A percentile compares a stretch with the other conserved stretches of the same genome.
phyloP scores from a whole-genome alignment of 306 rosid genomes.

The Begonia fuchsioides region DNA sequence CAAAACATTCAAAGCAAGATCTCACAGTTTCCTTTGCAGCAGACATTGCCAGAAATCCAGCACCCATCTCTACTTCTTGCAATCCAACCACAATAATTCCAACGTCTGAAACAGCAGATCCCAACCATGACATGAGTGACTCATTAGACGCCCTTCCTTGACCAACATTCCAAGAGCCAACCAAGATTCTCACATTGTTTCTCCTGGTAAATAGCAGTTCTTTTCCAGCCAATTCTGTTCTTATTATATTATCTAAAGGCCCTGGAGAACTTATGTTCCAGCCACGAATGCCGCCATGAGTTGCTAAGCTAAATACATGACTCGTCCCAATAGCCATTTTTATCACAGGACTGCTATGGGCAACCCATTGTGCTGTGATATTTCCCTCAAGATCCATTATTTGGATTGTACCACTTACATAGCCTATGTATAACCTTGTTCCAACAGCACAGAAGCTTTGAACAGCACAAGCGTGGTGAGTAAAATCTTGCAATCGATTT shows the following conservation, averaged over 20 bases:
- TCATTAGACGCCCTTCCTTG: slow-evolving; percentile 93
- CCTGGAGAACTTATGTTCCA: slow-evolving; percentile 89
- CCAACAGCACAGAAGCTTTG: slow-evolving; percentile 82
- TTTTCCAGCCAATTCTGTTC: slow-evolving; percentile 56
- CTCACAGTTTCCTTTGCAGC: slow-evolving; percentile 98
- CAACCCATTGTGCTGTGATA: slow-evolving; percentile 75
- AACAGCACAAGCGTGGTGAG: slow-evolving; percentile 57
- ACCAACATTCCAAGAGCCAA: slow-evolving; percentile 98
- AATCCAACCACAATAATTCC: slow-evolving; percentile 90
- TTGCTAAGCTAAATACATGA: slow-evolving; percentile 77
- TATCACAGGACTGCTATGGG: slow-evolving; percentile 82
- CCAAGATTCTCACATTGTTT: slow-evolving; percentile 60
- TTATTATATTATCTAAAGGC: slow-evolving; percentile 52
- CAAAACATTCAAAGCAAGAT: neutral
- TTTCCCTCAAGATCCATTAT: slow-evolving; percentile 82
- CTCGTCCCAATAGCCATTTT: slow-evolving; percentile 57
- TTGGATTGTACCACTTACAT: slow-evolving; percentile 76
- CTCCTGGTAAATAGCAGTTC: slow-evolving; percentile 48
- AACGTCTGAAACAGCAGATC: slow-evolving; percentile 73
- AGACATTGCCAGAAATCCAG: slow-evolving; percentile 98
- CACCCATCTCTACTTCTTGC: slow-evolving; percentile 99
- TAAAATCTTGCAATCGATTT: slow-evolving; percentile 66
- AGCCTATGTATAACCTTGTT: slow-evolving; percentile 60
- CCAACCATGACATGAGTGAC: slow-evolving; percentile 75
- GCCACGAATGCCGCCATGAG: slow-evolving; percentile 92